These are phyloP conservation scores for rapeseed (Brassica napus) DNA, from an alignment of 345 rosid genomes.

Conservation along the genomic window Da-Ae NC_063438.1:694001-694500, in stretches of 20 bases:
- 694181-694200: not conserved
- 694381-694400: conserved; percentile 3
- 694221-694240: not conserved
- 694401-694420: conserved; percentile 6
- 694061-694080: not conserved
- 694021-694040: not conserved
- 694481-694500: conserved; percentile 17
- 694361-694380: not conserved
- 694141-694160: not conserved
- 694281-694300: not conserved
- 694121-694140: not conserved
- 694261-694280: not conserved
- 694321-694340: not conserved
- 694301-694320: not conserved
- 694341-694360: not conserved
- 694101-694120: not conserved
- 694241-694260: not conserved
- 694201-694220: not conserved
- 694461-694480: conserved; percentile 39
- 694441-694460: conserved; percentile 30
- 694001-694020: not conserved
- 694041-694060: not conserved
- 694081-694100: not conserved
- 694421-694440: conserved; percentile 27
- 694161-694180: not conserved